Evolutionary conservation across 73 alveolate species (phyloP).

Genomic region (Paramecium tetraurelia): DNA sequence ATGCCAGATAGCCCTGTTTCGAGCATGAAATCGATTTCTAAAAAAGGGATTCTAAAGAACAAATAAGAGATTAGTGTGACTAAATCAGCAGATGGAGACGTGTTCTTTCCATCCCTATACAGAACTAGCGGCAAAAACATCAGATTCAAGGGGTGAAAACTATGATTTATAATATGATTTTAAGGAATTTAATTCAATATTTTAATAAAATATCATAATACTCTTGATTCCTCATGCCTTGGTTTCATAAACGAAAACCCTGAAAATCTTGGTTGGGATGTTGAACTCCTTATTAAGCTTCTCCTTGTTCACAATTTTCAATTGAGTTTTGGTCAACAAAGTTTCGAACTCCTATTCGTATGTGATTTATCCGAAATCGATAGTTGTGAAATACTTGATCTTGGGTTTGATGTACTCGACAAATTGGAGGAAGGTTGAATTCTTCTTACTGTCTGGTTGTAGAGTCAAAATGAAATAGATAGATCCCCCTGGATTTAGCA

Average conservation of each 20-base stretch:
- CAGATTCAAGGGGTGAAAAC: not conserved
- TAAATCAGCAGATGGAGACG: not conserved
- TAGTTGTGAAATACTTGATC: conserved; percentile 53
- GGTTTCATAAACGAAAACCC: conserved; percentile 55
- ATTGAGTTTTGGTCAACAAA: not conserved
- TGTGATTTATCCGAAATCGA: conserved; percentile 56
- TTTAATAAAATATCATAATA: not conserved
- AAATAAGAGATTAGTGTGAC: not conserved
- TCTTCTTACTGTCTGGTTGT: conserved; percentile 49
- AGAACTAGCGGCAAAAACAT: not conserved
- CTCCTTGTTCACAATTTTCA: conserved; percentile 36
- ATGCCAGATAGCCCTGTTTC: not conserved
- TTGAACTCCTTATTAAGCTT: conserved; percentile 32
- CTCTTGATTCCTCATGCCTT: not conserved
- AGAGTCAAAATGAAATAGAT: conserved; percentile 53
- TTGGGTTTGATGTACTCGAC: conserved; percentile 56
- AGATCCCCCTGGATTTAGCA: not conserved
- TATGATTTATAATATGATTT: not conserved
- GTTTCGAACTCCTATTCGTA: conserved; percentile 57
- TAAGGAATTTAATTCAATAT: not conserved
- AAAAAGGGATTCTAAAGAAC: not conserved
- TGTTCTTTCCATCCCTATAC: not conserved
- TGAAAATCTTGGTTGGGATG: conserved; percentile 42
- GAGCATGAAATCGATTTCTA: not conserved
- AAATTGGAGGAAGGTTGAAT: not conserved